Base-by-base conservation (phyloP, 495 filamentous ascomycete species). In the Penicillium crystallinum region DNA sequence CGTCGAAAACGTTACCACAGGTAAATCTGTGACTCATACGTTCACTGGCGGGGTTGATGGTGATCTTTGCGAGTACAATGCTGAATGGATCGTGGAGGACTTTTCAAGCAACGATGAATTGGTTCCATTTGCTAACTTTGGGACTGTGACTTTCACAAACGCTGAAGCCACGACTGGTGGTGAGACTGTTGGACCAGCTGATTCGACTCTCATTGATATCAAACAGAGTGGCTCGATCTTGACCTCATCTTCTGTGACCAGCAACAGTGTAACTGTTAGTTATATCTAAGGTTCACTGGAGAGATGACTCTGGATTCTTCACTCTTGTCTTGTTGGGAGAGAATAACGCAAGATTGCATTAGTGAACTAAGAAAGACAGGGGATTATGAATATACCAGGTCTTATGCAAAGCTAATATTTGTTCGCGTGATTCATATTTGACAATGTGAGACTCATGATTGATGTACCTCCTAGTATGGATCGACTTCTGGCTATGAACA, bases 81-180 rank as follows among this genome's bases (percentile, higher is more conserved):
- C 76, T 17, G 79, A 82, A 52, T 82, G 77, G 78, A 81, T 82
- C 46, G 73, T 82, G 19, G 79, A 82, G 66, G 78, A 82, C 35
- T 49, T 49, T 30, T 22, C 29, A 39, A 38, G 45, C 8, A 25
- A 19, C 11, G 23, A 33, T 6, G 6, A 19, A 6, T 19, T 49
- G 34, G 46, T 49, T 48, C 46, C 46, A 6, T 49, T 49, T 17
- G 35, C 9, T 22, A 11, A 49, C 35, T 49, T 49, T 31, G 46
- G 34, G 30, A 38, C 46, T n/a, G 46, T 49, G 22, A 49, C 46
- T 0, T 49, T 49, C 34, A 12, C 46, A 4, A 31, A 25, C 2
- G 46, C 46, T 2, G 4, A 36, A 9, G 46, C 46, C 10, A 39
- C 23, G 7, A 21, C 14, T 17, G 46, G 46, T 4, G 25, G 46